Conservation (phyloP, 331 rosid genomes). For the Malus hybrid region DNA sequence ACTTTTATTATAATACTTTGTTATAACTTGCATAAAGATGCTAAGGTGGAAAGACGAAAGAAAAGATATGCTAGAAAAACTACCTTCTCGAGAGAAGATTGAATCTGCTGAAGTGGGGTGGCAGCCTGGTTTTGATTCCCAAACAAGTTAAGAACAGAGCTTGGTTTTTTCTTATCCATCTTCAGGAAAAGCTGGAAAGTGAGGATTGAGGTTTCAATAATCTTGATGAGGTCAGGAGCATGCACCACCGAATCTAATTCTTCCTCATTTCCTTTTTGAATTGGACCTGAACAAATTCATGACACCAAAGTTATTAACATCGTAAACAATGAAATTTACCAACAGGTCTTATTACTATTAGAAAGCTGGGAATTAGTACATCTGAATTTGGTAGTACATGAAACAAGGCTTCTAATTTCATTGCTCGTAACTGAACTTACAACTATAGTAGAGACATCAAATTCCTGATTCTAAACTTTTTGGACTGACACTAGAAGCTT, state of each 20-base stretch:
- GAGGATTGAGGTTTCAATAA: constrained; percentile 68
- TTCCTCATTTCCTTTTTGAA: constrained; percentile 40
- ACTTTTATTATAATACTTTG: neutral
- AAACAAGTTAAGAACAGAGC: constrained; percentile 37
- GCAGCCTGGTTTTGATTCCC: constrained; percentile 67
- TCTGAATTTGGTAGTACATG: neutral
- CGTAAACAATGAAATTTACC: neutral
- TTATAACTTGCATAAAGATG: neutral
- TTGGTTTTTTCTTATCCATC: constrained; percentile 70
- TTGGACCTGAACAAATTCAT: constrained; percentile 52
- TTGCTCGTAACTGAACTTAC: neutral
- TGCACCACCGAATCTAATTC: constrained; percentile 46
- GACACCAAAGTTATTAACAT: constrained; percentile 6
- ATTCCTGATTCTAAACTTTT: neutral
- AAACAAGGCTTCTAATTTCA: neutral
- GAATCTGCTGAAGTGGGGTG: constrained; percentile 72
- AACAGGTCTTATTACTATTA: neutral
- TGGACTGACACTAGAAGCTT: neutral
- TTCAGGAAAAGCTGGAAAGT: constrained; percentile 71
- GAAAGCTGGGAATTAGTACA: neutral
- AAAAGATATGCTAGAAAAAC: neutral
- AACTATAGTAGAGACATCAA: neutral
- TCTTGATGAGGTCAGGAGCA: constrained; percentile 66
- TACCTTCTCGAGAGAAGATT: constrained; percentile 74
- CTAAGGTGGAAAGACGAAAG: neutral